Evolutionary conservation across 1,284 basidiomycete genomes (phyloP).

Genomic region (Ganoderma lucidum): DNA sequence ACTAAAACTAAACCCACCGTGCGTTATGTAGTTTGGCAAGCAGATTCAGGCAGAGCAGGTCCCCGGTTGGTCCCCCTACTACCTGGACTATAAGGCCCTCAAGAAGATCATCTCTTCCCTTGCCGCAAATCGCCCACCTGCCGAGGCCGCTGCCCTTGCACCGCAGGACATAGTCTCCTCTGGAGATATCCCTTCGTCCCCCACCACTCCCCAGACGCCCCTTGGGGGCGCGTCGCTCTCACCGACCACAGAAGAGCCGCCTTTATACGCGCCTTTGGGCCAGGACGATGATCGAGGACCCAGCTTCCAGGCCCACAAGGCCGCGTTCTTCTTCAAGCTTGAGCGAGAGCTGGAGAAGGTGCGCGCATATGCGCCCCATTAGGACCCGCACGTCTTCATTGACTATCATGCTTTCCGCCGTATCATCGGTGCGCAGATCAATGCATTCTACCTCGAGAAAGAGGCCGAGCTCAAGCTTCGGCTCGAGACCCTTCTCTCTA

Average conservation of each 20-base stretch:
- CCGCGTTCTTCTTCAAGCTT: slow-evolving; percentile 99
- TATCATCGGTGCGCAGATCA: slow-evolving; percentile 77
- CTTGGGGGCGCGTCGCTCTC: slow-evolving; percentile 5
- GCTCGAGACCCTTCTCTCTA: slow-evolving; percentile 93
- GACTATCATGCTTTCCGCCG: not conserved
- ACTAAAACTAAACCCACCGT: slow-evolving; percentile 32
- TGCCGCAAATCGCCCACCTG: slow-evolving; percentile 87
- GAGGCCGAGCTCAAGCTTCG: slow-evolving; percentile 95
- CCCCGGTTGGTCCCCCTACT: slow-evolving; percentile 96
- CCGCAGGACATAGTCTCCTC: slow-evolving; percentile 75
- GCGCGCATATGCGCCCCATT: slow-evolving; percentile 34
- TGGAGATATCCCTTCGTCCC: slow-evolving; percentile 55
- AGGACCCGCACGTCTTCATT: slow-evolving; percentile 8
- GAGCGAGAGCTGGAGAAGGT: slow-evolving; percentile 99
- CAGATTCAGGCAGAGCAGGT: slow-evolving; percentile 97
- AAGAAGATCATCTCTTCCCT: slow-evolving; percentile 99
- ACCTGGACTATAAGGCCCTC: slow-evolving; percentile 98
- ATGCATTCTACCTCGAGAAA: slow-evolving; percentile 98
- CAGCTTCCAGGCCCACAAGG: slow-evolving; percentile 92
- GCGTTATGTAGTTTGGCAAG: slow-evolving; percentile 88
- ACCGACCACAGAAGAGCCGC: slow-evolving; percentile 49
- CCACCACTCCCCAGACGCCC: slow-evolving; percentile 3
- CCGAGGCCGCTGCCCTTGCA: slow-evolving; percentile 89
- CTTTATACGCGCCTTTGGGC: slow-evolving; percentile 64
- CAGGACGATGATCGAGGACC: slow-evolving; percentile 75